Evolutionary conservation across 371 early-diverging fungal species (phyloP), one percentile per base, ranked within the genome.

Genomic region (Batkoa obscura): DNA sequence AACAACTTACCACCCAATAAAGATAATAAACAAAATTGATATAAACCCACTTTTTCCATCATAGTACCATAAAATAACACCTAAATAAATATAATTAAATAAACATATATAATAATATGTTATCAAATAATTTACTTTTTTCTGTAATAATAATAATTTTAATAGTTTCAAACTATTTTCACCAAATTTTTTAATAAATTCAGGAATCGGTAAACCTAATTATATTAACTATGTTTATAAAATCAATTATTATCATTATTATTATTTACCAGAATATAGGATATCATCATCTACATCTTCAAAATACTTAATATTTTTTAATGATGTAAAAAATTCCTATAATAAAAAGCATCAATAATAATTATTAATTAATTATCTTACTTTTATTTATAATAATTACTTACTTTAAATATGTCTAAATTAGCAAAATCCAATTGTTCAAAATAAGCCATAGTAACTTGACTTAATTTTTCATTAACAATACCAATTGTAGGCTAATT

Each of bases 371-470:
- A 50, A 36, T 31, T 31, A 36, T 50, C 50, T 34, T 50, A 30
- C 6, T 30, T 15, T 31, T 5, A n/a, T 4, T 50, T 8, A 13
- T 39, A 8, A 39, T 39, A 39, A 13, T 39, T 39, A 39, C 3
- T 36, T 36, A 50, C 50, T 34, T 50, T 50, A n/a, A 50, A 50
- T 17, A 50, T 50, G 13, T 23, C 30, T 34, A 17, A 15, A 34
- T 50, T 34, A 15, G 50, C 12, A 34, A 50, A 50, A 15, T 50
- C 50, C 8, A 50, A 36, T 36, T 50, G 50, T 23, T 50, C 34
- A 34, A 50, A 50, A 36, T 50, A 50, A 8, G 50, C 50, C 13
- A 31, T 34, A 34, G 50, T 50, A 3, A 50, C 50, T n/a, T 50
- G 50, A 15, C 32, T 8, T 31, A 50, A 34, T 34, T 36, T 50